Evolutionary conservation across 1,284 basidiomycete species (phyloP).

Genomic region (Apiotrichum mycotoxinovorans): DNA sequence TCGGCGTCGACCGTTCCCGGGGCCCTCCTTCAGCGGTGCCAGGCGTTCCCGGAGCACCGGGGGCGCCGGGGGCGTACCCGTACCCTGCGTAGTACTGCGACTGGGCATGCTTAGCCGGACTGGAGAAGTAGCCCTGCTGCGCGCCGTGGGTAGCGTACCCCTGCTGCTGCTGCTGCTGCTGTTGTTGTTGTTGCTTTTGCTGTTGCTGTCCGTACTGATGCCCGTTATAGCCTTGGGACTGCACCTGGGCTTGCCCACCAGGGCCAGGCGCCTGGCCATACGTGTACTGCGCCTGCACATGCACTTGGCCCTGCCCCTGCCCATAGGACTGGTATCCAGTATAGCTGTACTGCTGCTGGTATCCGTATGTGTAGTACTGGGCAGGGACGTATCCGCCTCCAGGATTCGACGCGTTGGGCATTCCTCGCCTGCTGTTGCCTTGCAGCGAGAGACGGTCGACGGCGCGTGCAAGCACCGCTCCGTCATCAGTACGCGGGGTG

Average conservation of each 20-base stretch:
- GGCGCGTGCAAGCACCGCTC: conserved; percentile 10
- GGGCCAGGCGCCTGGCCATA: neutral
- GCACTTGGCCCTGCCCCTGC: neutral
- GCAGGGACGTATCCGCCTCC: neutral
- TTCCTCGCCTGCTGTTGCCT: neutral
- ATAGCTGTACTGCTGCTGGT: neutral
- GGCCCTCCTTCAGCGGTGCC: too few relatives aligned
- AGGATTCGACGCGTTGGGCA: neutral
- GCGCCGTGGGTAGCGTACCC: neutral
- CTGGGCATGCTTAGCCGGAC: neutral
- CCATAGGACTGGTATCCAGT: neutral
- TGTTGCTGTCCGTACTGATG: neutral
- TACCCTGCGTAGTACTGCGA: neutral
- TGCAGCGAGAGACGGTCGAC: conserved; percentile 4
- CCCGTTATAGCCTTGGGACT: neutral
- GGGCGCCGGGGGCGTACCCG: conserved; percentile 1
- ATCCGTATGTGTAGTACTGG: neutral
- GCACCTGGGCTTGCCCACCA: neutral
- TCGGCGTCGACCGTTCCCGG: neutral
- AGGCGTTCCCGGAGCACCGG: neutral
- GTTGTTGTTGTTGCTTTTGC: too few relatives aligned
- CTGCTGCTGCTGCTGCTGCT: neutral
- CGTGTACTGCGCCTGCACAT: neutral
- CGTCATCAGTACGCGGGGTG: neutral
- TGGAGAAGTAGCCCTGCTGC: neutral